Base-by-base conservation (phyloP, 148 eudicot species). In the Nepenthes mirabilis region DNA sequence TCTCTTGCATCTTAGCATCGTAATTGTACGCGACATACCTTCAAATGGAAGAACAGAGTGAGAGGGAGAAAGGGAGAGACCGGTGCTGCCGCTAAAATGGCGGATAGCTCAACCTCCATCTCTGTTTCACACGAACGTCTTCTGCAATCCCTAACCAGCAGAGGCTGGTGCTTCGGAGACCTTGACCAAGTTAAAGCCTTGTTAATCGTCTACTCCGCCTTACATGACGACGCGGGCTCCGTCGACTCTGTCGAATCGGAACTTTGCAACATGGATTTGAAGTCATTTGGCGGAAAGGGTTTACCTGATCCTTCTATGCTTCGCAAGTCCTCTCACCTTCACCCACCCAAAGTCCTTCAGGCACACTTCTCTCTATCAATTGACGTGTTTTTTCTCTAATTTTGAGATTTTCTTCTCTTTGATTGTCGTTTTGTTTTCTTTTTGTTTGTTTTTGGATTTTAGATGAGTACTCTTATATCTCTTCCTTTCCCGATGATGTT, bases 281-380 rank as follows among this genome's bases (percentile, higher is more conserved):
- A 83, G 35, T 71, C 83, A 14, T 51, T 90, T 63, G 97, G 91
- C 33, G 95, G 79, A 0, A 90, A 80, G 56, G 80, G 85, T 5
- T 70, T 90, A 11, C 97, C 95, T 0, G 86, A 84, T 51, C 55
- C 77, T 70, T 65, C 86, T 69, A 47, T 70, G 34, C 77, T 75
- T 11, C 83, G 87, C 35, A 84, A 84, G 36, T 59, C 85, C 1
- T 64, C 88, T 57, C 72, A 69, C 40, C 70, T 84, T 58, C 75
- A 59, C 9, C 80, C 70, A 66, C 91, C 95, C 5, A 79, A 80
- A 80, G 77, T 90, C 40, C 88, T 90, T 54, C 97, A 90, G 87
- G 96, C 52, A 74, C 63, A 6, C 47, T n/a, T 4, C 37, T 37
- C 47, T 9, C 47, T 47, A 32, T 40, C 55, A 37, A 11, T 60